Evolutionary conservation across 2,329 filamentous ascomycete genomes (phyloP).

Genomic region (Talaromyces sp.): DNA sequence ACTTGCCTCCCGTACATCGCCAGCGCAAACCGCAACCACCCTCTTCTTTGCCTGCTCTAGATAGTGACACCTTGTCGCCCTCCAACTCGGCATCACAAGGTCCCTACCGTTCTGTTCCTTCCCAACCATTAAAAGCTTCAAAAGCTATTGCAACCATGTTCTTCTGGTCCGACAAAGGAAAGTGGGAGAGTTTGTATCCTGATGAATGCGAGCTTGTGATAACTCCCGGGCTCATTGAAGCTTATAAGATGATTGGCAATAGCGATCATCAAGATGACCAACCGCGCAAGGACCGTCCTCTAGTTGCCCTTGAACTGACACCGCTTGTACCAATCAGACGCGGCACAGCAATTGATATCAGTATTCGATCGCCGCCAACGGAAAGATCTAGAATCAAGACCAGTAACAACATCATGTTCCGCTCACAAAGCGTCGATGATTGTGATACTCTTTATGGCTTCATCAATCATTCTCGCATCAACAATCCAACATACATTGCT

Average conservation of each 20-base stretch:
- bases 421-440: constrained; percentile 70
- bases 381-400: constrained; percentile 64
- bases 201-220: constrained; percentile 62
- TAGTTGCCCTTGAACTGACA: constrained; percentile 77
- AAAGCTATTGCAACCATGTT: constrained; percentile 60
- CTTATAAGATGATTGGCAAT: constrained; percentile 54
- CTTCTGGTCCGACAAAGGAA: constrained; percentile 60
- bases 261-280: constrained; percentile 17
- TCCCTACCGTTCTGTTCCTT: constrained; percentile 55
- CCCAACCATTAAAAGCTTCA: constrained; percentile 46
- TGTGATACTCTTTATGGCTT: constrained; percentile 78
- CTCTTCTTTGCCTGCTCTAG: constrained; percentile 39
- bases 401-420: constrained; percentile 84
- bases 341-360: constrained; percentile 88
- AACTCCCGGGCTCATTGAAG: constrained; percentile 62
- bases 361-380: constrained; percentile 82
- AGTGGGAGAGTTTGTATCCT: constrained; percentile 59
- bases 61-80: constrained; percentile 63
- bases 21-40: constrained; percentile 40
- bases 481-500: constrained; percentile 85
- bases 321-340: constrained; percentile 85
- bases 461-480: constrained; percentile 83
- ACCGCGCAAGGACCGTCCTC: constrained; percentile 41
- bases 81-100: constrained; percentile 80
- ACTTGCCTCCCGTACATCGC: constrained; percentile 30